Percentiles rank a stretch among this genome's conserved stretches.
phyloP scores from a whole-genome alignment of 768 basidiomycete genomes.

The Gymnopilus junonius region DNA sequence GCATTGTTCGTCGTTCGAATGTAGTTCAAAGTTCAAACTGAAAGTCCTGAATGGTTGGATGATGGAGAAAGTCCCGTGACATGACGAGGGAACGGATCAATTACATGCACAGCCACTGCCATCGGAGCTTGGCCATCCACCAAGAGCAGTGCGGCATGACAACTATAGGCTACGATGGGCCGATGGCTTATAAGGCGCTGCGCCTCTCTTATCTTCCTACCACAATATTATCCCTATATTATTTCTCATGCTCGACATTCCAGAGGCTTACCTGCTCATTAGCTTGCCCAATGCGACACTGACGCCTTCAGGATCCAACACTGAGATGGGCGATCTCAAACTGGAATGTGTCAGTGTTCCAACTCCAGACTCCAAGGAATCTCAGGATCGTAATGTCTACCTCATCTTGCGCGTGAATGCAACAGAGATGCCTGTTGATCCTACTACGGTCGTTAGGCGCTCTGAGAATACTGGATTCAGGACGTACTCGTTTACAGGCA shows the following conservation, averaged over 20 bases:
- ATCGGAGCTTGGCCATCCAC: background rate
- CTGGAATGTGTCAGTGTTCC: conserved; percentile 67
- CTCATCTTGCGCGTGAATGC: conserved; percentile 63
- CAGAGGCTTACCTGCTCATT: conserved; percentile 61
- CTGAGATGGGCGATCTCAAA: conserved; percentile 49
- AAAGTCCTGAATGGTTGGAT: no score
- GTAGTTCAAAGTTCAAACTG: no score
- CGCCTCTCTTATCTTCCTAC: background rate
- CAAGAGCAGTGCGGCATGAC: background rate
- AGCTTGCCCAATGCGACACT: conserved; percentile 54
- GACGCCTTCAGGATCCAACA: conserved; percentile 27
- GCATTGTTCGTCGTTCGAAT: no score
- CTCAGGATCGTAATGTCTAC: conserved; percentile 59
- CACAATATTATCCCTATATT: background rate
- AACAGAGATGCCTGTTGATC: conserved; percentile 66
- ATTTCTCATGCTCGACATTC: conserved; percentile 17
- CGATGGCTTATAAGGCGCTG: conserved; percentile 2
- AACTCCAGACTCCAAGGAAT: conserved; percentile 32
- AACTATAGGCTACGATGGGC: no score
- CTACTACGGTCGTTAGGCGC: conserved; percentile 49
- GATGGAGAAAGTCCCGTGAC: background rate
- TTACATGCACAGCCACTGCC: background rate
- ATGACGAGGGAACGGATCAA: background rate
- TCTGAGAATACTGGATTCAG: conserved; percentile 38
- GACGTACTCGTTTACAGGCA: conserved; percentile 49